Evolutionary conservation across 148 eudicot species (phyloP), one percentile per base, ranked within the genome.

Genomic region (Diospyros kaki): DNA sequence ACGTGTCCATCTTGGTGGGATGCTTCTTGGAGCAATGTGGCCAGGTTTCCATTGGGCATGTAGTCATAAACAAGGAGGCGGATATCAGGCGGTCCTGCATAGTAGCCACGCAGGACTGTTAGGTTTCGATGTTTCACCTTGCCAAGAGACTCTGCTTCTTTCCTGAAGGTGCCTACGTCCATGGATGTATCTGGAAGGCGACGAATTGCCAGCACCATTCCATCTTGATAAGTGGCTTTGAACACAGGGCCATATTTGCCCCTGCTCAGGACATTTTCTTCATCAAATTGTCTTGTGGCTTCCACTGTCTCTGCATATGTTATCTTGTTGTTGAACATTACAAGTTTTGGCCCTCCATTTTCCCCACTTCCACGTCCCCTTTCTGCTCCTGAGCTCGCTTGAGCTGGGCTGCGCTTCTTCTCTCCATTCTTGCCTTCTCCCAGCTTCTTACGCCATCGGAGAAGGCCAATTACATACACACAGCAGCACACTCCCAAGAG

Each of bases 1-100:
- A 92, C 92, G 74, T 92, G 97, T 9, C 97, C 97, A 53, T 92
- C 97, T 76, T 92, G 97, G 78, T 92, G 97, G 3, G 90, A 89
- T 7, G 97, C 97, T 73, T 92, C 97, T 77, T 92, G 97, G 6
- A 92, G 87, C 43, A 92, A 77, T 39, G 97, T 92, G 0, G 92
- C 87, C 4, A 92, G 81, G 77, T 89, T 92, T 11, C 97, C 97
- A 63, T 92, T 92, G 7, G 97, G 97, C 97, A 92, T 92, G 87
- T 92, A 92, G 69, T 92, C 97, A 61, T 85, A 88, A 38, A 85
- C 89, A n/a, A 92, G 80, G 4, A 92, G 87, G 15, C 92, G 74
- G 4, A 82, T 64, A 40, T 83, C 81, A 4, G 88, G 88, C 0
- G 90, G 78, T 0, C 92, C 97, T 0, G 92, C 87, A 58, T 89